Conservation (phyloP, 805 yeast genomes). For the Zygotorulaspora chibaensis region DNA sequence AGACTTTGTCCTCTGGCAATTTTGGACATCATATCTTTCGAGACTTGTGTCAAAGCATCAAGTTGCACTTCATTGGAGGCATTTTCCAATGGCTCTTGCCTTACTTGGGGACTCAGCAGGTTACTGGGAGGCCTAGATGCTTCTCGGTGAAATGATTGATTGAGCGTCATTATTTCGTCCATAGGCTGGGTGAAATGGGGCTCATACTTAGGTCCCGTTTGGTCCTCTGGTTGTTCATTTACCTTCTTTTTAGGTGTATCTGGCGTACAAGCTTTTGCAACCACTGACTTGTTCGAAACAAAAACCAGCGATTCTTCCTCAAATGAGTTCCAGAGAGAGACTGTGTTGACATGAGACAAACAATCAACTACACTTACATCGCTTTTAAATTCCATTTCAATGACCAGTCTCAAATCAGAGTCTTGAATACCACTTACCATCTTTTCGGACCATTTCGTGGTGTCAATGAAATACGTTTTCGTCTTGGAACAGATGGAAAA, state of each 20-base stretch:
- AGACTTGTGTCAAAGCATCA: constrained; percentile 21
- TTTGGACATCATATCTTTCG: constrained; percentile 21
- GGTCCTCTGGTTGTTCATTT: not conserved
- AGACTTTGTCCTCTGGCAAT: constrained; percentile 29
- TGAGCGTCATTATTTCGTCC: constrained; percentile 19
- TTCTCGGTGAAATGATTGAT: constrained; percentile 14
- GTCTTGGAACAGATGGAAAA: constrained; percentile 7
- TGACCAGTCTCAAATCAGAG: constrained; percentile 17
- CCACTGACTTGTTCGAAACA: constrained; percentile 5
- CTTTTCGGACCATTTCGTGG: constrained; percentile 20
- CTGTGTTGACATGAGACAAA: constrained; percentile 1
- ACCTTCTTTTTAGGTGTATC: not conserved
- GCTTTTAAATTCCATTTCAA: constrained; percentile 17
- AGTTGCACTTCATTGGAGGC: constrained; percentile 28
- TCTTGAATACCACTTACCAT: constrained; percentile 18
- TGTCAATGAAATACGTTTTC: constrained; percentile 9
- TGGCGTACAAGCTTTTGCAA: not conserved
- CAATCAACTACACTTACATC: not conserved
- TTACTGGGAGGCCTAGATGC: constrained; percentile 16
- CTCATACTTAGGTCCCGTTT: constrained; percentile 3
- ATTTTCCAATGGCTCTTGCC: constrained; percentile 22
- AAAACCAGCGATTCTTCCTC: constrained; percentile 1
- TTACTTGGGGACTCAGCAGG: constrained; percentile 21
- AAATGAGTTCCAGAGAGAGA: constrained; percentile 3
- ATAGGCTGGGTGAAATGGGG: constrained; percentile 21